These are phyloP conservation scores for Penicillium crystallinum DNA, from an alignment of 495 filamentous ascomycete genomes.

Conservation along the genomic window DNA sequence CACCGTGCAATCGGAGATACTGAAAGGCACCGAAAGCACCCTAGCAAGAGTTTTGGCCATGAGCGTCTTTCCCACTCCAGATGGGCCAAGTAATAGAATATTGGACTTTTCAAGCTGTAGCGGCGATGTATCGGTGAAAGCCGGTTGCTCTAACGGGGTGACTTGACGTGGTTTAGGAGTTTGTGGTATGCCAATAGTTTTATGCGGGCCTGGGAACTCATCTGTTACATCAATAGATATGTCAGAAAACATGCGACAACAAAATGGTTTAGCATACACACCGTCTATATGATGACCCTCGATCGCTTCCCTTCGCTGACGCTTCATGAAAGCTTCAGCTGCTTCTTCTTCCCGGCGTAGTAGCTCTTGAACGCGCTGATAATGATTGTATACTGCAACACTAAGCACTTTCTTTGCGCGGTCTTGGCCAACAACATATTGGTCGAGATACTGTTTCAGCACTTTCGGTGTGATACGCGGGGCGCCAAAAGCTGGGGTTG, in stretches of 20 bases:
- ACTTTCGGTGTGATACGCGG: slow-evolving; percentile 72
- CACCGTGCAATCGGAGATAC: slow-evolving; percentile 94
- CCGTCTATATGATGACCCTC: slow-evolving; percentile 53
- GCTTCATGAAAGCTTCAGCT: slow-evolving; percentile 53
- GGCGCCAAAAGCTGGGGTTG: slow-evolving; percentile 57
- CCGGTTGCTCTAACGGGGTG: slow-evolving; percentile 28
- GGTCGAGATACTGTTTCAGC: slow-evolving; percentile 87
- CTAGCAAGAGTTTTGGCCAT: slow-evolving; percentile 81
- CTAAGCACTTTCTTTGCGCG: slow-evolving; percentile 93
- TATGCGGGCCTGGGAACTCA: slow-evolving; percentile 71
- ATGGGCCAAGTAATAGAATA: slow-evolving; percentile 85
- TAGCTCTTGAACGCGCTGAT: slow-evolving; percentile 77
- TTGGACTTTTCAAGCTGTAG: slow-evolving; percentile 94
- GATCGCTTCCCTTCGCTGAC: slow-evolving; percentile 43
- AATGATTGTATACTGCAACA: slow-evolving; percentile 95
- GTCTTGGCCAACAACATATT: slow-evolving; percentile 94
- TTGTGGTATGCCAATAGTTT: slow-evolving; percentile 43
- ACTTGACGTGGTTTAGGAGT: slow-evolving; percentile 22
- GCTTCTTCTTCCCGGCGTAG: slow-evolving; percentile 72
- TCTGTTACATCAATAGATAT: slow-evolving; percentile 41
- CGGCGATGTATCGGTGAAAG: slow-evolving; percentile 51
- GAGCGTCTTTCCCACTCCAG: slow-evolving; percentile 93
- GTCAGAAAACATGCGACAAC: neutral
- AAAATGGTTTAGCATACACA: slow-evolving; percentile 20
- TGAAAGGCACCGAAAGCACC: slow-evolving; percentile 88